Percentiles rank a stretch among this genome's conserved stretches.
Evolutionary conservation across 2,329 filamentous ascomycete genomes (phyloP).

Genomic region (Emergomyces orientalis): DNA sequence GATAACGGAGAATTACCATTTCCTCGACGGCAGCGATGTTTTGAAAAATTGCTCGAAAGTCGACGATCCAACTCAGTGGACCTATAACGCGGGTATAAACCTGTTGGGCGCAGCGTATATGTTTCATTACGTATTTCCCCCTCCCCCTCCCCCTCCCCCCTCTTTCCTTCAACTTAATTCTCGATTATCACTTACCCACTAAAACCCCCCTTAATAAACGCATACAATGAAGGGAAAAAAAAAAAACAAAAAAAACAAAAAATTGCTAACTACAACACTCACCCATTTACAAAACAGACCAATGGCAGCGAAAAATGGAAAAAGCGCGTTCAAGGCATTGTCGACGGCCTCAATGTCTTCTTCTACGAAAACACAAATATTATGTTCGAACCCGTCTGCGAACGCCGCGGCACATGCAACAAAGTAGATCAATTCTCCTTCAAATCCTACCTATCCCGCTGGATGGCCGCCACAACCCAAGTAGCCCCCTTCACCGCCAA

Average conservation of each 20-base stretch:
- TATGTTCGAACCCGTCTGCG: constrained; percentile 60
- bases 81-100: constrained; percentile 55
- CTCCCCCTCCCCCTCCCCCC: too few relatives aligned
- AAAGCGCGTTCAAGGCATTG: constrained; percentile 46
- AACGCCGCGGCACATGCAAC: constrained; percentile 52
- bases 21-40: constrained; percentile 45
- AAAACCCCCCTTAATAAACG: too few relatives aligned
- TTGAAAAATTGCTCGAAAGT: constrained; percentile 51
- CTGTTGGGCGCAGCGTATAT: constrained; percentile 55
- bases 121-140: constrained; percentile 59
- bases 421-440: constrained; percentile 62
- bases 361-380: constrained; percentile 43
- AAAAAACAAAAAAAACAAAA: too few relatives aligned
- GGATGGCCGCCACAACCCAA: constrained; percentile 52
- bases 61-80: constrained; percentile 54
- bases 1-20: constrained; percentile 36
- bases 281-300: constrained; percentile 23
- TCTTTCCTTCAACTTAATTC: too few relatives aligned
- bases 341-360: constrained; percentile 44
- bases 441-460: constrained; percentile 61
- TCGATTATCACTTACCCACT: too few relatives aligned
- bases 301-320: constrained; percentile 45
- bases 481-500: constrained; percentile 52
- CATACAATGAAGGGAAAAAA: too few relatives aligned
- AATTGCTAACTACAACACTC: constrained; percentile 4